These are phyloP conservation scores for Macrolepiota albuminosa DNA, from an alignment of 768 basidiomycete genomes.

Conservation along the genomic window DNA sequence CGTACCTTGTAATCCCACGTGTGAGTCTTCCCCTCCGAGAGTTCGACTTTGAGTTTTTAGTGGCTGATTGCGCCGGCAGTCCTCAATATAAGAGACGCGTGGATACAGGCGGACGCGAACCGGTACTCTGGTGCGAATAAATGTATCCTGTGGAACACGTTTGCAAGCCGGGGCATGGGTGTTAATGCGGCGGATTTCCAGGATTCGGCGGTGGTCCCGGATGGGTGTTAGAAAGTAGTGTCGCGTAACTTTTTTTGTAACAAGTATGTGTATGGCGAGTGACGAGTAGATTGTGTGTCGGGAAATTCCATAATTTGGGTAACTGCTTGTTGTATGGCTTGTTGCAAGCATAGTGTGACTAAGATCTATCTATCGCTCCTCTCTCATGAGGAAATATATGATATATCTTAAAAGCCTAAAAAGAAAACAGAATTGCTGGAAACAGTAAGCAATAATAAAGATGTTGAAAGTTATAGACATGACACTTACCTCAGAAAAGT, in stretches of 20 bases:
- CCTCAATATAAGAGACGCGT: slow-evolving; percentile 40
- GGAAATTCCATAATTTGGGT: no score
- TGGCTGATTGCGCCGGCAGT: slow-evolving; percentile 19
- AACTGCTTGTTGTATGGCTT: no score
- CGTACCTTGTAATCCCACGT: slow-evolving; percentile 43
- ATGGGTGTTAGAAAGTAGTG: slow-evolving; percentile 22
- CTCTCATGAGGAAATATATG: no score
- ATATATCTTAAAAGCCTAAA: no score
- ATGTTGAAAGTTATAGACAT: no score
- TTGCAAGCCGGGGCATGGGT: slow-evolving; percentile 47
- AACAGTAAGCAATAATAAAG: no score
- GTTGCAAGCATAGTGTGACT: no score
- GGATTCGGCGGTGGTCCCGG: slow-evolving; percentile 23
- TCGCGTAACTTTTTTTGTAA: neutral
- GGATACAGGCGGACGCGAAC: slow-evolving; percentile 47
- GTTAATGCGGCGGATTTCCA: slow-evolving; percentile 24
- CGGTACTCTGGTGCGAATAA: slow-evolving; percentile 40
- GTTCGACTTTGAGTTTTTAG: neutral
- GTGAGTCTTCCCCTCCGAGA: slow-evolving; percentile 19
- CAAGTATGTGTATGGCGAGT: neutral
- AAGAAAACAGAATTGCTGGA: no score
- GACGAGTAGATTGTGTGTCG: no score
- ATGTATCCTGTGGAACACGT: slow-evolving; percentile 41
- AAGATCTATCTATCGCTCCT: no score
- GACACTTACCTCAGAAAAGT: no score